Base-by-base conservation (phyloP, 352 stramenopile genomes). In the Globisporangium alternatum region DNA sequence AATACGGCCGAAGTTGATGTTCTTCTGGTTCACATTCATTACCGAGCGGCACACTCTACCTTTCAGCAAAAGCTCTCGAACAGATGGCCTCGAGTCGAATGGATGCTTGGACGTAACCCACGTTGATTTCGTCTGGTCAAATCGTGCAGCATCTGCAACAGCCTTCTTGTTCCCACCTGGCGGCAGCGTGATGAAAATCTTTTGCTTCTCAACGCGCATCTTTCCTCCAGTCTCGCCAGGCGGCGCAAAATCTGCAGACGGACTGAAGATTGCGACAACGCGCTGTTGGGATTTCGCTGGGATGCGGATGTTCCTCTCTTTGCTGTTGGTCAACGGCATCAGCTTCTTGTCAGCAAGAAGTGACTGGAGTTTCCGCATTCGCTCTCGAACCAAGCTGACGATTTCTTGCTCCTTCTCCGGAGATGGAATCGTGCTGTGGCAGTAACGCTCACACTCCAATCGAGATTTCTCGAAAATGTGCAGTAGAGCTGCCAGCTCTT, bases 11-110 rank as follows among this genome's bases (percentile, higher is more conserved):
- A 96, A 96, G 66, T 96, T 96, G 66, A 96, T 96, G 62, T 96
- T 96, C 62, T 96, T 96, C 69, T 96, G 88, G 60, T 96, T 96
- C 54, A 96, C 87, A 48, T 95, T 93, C 78, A 96, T 81, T 12
- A 96, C 83, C 1, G 87, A 95, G 19, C 87, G 85, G 43, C 83
- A 95, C 10, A 96, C 86, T 59, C 84, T 83, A 64, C 85, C 83
- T 64, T 94, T 93, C 5, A 96, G 72, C 7, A 96, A 68, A 43
- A 96, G 66, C 49, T 96, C 88, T 58, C 88, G 78, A 25, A 96
- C 87, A 19, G 86, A 95, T 35, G 81, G 64, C 0, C 83, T 70
- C 37, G 81, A 86, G 68, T 94, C 85, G 61, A 96, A 95, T 9
- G 88, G 84, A 57, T 96, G 88, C 56, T 89, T 92, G 0, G 83